A percentile compares a stretch with the other conserved stretches of the same genome.
These are phyloP conservation scores for Kalanchoe fedtschenkoi DNA, from an alignment of 164 flowering plant genomes.

Conservation along the genomic window DNA sequence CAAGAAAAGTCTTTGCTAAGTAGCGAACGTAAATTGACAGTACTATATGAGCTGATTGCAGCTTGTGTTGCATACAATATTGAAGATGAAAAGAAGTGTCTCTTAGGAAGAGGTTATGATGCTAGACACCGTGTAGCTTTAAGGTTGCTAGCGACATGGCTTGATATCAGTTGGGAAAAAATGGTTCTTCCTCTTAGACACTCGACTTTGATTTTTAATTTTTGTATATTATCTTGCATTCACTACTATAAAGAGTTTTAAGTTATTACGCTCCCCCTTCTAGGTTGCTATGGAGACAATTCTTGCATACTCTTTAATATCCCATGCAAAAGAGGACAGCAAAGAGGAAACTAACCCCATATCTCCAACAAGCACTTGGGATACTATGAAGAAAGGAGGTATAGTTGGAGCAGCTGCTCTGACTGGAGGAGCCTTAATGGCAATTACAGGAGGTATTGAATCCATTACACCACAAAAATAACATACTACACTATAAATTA, in stretches of 20 bases:
- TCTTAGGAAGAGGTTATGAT: constrained; percentile 78
- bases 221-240: background rate
- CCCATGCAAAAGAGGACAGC: constrained; percentile 36
- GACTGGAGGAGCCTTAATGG: constrained; percentile 96
- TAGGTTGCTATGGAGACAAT: constrained; percentile 94
- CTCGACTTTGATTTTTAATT: background rate
- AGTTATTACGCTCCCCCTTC: constrained; percentile 9
- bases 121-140: constrained; percentile 92
- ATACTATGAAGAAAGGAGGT: constrained; percentile 94
- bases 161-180: constrained; percentile 75
- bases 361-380: constrained; percentile 52
- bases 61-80: constrained; percentile 68
- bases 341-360: constrained; percentile 36
- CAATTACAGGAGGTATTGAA: constrained; percentile 83
- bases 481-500: background rate
- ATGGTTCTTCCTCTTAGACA: constrained; percentile 41
- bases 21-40: constrained; percentile 57
- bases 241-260: background rate
- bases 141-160: constrained; percentile 78
- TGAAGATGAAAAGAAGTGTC: constrained; percentile 37
- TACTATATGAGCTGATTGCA: constrained; percentile 81
- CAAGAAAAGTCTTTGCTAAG: constrained; percentile 43
- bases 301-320: constrained; percentile 88
- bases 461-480: background rate
- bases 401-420: constrained; percentile 98